A percentile compares a stretch with the other conserved stretches of the same genome.
Conservation (phyloP, 2,329 filamentous ascomycete species). For the Ceratocystis variospora region DNA sequence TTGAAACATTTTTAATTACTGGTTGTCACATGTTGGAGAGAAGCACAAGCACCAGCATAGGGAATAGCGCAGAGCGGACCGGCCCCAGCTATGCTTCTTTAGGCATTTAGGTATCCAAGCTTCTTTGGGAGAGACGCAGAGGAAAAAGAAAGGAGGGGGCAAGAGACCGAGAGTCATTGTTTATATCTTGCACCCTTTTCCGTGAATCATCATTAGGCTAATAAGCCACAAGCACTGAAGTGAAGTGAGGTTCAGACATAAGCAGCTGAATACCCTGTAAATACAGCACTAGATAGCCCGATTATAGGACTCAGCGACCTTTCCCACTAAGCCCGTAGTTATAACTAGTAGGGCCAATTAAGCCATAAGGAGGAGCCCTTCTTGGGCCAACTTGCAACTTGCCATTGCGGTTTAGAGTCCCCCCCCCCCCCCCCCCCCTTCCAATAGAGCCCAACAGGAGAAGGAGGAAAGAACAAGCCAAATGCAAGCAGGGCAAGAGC, state of each 20-base stretch:
- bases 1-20: slow-evolving; percentile 6
- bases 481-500: neutral
- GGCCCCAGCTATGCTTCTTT: neutral
- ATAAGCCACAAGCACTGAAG: neutral
- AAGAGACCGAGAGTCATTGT: neutral
- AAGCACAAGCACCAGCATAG: neutral
- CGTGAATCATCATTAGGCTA: neutral
- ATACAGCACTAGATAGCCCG: neutral
- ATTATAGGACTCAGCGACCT: neutral
- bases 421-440: neutral
- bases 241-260: neutral
- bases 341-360: neutral
- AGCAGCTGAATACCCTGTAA: neutral
- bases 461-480: neutral
- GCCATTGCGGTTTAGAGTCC: neutral
- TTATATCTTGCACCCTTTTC: neutral
- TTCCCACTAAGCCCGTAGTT: neutral
- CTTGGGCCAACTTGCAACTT: neutral
- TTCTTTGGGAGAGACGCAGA: neutral
- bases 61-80: no score
- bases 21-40: slow-evolving; percentile 6
- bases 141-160: neutral
- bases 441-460: neutral
- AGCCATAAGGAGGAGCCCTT: neutral
- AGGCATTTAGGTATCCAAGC: neutral